Evolutionary conservation across 2,329 filamentous ascomycete species (phyloP).

Genomic region (Mariannaea sp.): DNA sequence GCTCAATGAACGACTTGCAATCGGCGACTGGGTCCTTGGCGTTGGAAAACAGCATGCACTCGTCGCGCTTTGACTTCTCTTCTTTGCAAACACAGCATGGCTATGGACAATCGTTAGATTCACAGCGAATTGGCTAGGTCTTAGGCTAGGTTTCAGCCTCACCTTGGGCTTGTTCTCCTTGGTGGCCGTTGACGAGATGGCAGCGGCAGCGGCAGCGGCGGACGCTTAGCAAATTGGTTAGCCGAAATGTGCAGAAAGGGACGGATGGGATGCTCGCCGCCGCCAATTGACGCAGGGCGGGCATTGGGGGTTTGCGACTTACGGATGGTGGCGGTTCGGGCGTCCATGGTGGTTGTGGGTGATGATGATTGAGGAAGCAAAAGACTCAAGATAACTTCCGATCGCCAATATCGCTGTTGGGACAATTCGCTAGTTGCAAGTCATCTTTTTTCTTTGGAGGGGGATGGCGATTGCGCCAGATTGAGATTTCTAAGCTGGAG

Average conservation of each 20-base stretch:
- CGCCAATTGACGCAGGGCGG: not conserved
- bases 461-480: conserved; percentile 32
- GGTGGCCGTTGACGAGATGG: conserved; percentile 38
- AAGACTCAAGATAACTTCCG: conserved; percentile 29
- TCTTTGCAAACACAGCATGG: conserved; percentile 98
- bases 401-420: conserved; percentile 20
- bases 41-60: conserved; percentile 98
- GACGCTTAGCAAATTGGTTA: conserved; percentile 25
- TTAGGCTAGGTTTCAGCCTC: conserved; percentile 29
- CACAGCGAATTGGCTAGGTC: conserved; percentile 29
- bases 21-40: conserved; percentile 80
- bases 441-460: conserved; percentile 34
- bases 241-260: conserved; percentile 2
- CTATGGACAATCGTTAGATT: conserved; percentile 50
- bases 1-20: conserved; percentile 80
- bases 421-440: conserved; percentile 15
- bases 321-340: conserved; percentile 38
- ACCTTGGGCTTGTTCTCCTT: conserved; percentile 52
- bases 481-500: conserved; percentile 40
- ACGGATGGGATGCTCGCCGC: too few relatives aligned
- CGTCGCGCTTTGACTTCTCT: conserved; percentile 89
- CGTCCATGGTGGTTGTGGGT: conserved; percentile 40
- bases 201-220: conserved; percentile 35
- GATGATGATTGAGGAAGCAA: conserved; percentile 15
- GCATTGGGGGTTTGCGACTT: conserved; percentile 13